A percentile compares a stretch with the other conserved stretches of the same genome.
Conservation (phyloP, 306 rosid genomes). For the Fragaria vesca region DNA sequence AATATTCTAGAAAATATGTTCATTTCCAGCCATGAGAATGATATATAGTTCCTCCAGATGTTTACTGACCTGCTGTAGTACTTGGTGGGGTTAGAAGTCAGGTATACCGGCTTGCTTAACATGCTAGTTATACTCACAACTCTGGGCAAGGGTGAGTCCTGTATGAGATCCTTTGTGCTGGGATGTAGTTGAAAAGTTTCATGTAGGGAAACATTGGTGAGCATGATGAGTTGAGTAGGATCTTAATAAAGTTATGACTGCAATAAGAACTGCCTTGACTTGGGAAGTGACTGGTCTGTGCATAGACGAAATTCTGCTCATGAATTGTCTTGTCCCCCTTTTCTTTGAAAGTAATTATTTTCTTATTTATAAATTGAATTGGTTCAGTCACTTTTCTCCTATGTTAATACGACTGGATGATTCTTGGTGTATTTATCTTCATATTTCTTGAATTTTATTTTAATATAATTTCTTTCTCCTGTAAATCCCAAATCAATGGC, state of each 20-base stretch:
- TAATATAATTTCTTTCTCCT: background rate
- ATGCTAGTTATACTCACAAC: background rate
- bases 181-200: background rate
- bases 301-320: background rate
- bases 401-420: background rate
- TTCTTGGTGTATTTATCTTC: background rate
- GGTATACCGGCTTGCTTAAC: background rate
- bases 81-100: background rate
- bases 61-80: background rate
- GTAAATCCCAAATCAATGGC: background rate
- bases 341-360: background rate
- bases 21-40: background rate
- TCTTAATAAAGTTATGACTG: background rate
- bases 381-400: background rate
- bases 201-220: background rate
- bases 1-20: background rate
- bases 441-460: background rate
- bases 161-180: background rate
- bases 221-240: background rate
- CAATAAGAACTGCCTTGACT: background rate
- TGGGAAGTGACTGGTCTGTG: background rate
- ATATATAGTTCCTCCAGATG: background rate
- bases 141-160: background rate
- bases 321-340: background rate
- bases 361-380: background rate